Evolutionary conservation across 140 eudicot species (phyloP), one percentile per base, ranked within the genome.

Genomic region (Erigeron philadelphicus): DNA sequence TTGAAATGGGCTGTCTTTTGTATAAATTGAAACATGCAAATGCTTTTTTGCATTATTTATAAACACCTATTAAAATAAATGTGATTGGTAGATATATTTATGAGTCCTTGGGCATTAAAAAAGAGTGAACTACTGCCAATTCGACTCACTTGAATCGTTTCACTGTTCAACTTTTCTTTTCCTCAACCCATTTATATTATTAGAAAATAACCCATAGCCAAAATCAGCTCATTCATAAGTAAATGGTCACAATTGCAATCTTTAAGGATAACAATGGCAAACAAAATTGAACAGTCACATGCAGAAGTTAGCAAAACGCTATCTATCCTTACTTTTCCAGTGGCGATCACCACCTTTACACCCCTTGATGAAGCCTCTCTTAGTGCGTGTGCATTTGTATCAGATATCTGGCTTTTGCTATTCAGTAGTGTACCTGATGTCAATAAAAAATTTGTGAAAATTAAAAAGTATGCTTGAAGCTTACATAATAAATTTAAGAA

Each of bases 351-450:
- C 61, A 92, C 86, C 78, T 87, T 89, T 44, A 92, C 74, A 72
- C 95, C 98, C 79, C 95, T 86, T 75, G 96, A 84, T 31, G 80
- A 59, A 64, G 95, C 96, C 81, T 92, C 98, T 68, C 74, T 86
- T 53, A 92, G 66, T 73, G 98, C 98, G 62, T 79, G 72, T 9
- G 85, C 98, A 48, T 83, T 92, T 76, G 88, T 48, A 45, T 77
- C 66, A 50, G 88, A 80, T 70, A 92, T 80, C 76, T 73, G 95
- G 80, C 95, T 89, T 74, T 89, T 83, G 86, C 88, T 92, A 78
- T 86, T 92, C 74, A 92, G 90, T 80, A 88, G 79, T 5, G 98
- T 92, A 71, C 98, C 98, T 92, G 54, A 52, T 69, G 55, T 23
- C 25, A 70, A 71, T 55, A 47, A 42, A 42, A 18, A 74, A 76